Conservation (phyloP, 2,329 filamentous ascomycete genomes). For the Aspergillus sp. region DNA sequence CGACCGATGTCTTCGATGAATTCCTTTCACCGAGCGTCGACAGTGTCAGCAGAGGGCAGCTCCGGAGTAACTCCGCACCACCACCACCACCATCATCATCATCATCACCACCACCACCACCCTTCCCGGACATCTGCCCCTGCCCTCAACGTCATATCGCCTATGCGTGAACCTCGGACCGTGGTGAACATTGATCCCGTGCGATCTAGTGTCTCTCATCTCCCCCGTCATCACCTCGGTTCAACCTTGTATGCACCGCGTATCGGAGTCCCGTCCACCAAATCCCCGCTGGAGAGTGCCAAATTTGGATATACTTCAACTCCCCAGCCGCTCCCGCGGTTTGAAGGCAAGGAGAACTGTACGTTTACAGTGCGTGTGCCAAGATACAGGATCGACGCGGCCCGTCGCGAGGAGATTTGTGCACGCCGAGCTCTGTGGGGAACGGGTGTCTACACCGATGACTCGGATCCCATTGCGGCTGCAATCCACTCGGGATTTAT, state of each 20-base stretch:
- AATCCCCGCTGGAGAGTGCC: constrained; percentile 38
- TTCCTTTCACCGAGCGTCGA: constrained; percentile 23
- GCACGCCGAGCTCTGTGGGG: constrained; percentile 78
- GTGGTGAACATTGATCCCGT: constrained; percentile 64
- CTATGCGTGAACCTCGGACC: constrained; percentile 54
- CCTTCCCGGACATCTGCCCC: constrained; percentile 17
- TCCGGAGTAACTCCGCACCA: constrained; percentile 21
- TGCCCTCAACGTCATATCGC: constrained; percentile 7
- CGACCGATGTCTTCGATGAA: constrained; percentile 21
- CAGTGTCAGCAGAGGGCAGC: constrained; percentile 18
- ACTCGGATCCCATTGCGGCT: constrained; percentile 86
- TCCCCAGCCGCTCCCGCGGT: constrained; percentile 68
- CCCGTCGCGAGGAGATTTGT: constrained; percentile 76
- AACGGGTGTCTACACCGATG: constrained; percentile 89
- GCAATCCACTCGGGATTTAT: constrained; percentile 94
- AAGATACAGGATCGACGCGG: constrained; percentile 63
- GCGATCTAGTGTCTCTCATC: constrained; percentile 62
- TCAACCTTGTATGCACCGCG: constrained; percentile 72
- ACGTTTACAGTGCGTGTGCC: constrained; percentile 84
- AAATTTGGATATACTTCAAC: constrained; percentile 53
- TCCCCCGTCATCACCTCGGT: constrained; percentile 73
- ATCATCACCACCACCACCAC: constrained; percentile 32
- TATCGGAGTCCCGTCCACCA: constrained; percentile 45
- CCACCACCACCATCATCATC: constrained; percentile 42
- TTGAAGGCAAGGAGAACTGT: constrained; percentile 76